These are phyloP conservation scores for Escovopsis sp. DNA, from an alignment of 2,329 filamentous ascomycete species.

Conservation along the genomic window DNA sequence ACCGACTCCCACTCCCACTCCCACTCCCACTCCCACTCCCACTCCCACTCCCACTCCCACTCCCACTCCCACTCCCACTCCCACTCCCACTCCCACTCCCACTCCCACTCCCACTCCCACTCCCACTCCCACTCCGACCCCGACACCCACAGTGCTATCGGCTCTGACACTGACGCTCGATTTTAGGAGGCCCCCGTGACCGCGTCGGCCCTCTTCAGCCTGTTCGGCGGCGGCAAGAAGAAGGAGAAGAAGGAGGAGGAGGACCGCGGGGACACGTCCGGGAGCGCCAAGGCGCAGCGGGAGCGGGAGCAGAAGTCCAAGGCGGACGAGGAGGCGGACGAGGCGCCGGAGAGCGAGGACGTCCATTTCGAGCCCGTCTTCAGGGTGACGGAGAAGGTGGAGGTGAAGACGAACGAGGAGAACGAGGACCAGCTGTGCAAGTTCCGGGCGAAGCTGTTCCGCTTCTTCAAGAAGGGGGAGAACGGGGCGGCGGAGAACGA, in stretches of 20 bases:
- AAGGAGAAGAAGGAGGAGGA: slow-evolving; percentile 86
- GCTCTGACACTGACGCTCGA: neutral
- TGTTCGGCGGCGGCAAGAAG: slow-evolving; percentile 96
- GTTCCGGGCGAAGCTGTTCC: slow-evolving; percentile 99
- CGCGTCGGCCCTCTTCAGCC: slow-evolving; percentile 70
- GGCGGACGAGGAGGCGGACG: slow-evolving; percentile 47
- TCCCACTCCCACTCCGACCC: too few species aligned
- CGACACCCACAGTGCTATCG: too few species aligned
- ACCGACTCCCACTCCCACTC: too few species aligned
- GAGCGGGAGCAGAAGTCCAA: slow-evolving; percentile 52
- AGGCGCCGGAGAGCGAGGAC: slow-evolving; percentile 74
- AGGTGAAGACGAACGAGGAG: slow-evolving; percentile 97
- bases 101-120: too few species aligned
- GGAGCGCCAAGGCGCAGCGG: slow-evolving; percentile 68
- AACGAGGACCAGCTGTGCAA: slow-evolving; percentile 95
- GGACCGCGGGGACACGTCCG: slow-evolving; percentile 73
- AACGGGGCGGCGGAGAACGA: slow-evolving; percentile 42
- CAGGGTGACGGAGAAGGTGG: slow-evolving; percentile 89
- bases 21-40: too few species aligned
- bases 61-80: too few species aligned
- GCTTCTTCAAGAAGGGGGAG: slow-evolving; percentile 54
- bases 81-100: too few species aligned
- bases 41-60: too few species aligned
- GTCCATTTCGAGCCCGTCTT: slow-evolving; percentile 97
- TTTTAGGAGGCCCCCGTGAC: slow-evolving; percentile 30